Evolutionary conservation across 768 basidiomycete genomes (phyloP), one percentile per base, ranked within the genome.

Genomic region (Thelephora ganbajun): DNA sequence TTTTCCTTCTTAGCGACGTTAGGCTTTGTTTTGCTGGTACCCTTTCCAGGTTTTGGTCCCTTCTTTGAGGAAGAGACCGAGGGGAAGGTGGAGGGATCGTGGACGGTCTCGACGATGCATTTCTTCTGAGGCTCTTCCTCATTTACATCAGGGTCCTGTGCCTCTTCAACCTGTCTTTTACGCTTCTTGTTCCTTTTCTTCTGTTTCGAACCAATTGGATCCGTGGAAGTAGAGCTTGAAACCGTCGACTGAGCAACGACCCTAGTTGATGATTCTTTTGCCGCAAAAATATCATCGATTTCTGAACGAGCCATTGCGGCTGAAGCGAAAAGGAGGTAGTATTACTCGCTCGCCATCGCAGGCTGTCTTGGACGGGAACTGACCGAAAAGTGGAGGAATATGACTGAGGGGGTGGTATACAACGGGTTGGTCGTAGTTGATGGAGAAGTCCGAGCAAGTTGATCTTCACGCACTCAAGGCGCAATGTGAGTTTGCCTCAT

Each of bases 211-310:
- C 19, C 41, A 12, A 43, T 18, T 22, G 46, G 18, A 39, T 51
- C 53, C 20, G 60, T 43, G 23, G 54, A 23, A 43, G 49, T 55
- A 45, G 64, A 63, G 20, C 66, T 55, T 35, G 69, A 55, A 34
- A 60, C 47, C 43, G 50, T 50, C 18, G 57, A 52, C 18, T 54
- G 51, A 14, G 53, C 41, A 12, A 48, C 48, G 48, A 20, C 12
- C 18, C 14, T 37, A 45, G 1, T 30, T 19, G 39, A 52, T 50
- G 48, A 49, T 42, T 30, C 60, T 62, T 51, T 45, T 52, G 69
- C 66, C 35, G 84, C 71, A 62, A 90, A 90, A 57, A 90, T 90
- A 56, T 76, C 77, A 71, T 90, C 87, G 61, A 90, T 90, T 73
- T 89, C 87, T 45, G 81, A 81, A 70, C 73, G 70, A 53, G 66